These are phyloP conservation scores for Rosa lucieae DNA, from an alignment of 306 rosid species.

Conservation along the genomic window DNA sequence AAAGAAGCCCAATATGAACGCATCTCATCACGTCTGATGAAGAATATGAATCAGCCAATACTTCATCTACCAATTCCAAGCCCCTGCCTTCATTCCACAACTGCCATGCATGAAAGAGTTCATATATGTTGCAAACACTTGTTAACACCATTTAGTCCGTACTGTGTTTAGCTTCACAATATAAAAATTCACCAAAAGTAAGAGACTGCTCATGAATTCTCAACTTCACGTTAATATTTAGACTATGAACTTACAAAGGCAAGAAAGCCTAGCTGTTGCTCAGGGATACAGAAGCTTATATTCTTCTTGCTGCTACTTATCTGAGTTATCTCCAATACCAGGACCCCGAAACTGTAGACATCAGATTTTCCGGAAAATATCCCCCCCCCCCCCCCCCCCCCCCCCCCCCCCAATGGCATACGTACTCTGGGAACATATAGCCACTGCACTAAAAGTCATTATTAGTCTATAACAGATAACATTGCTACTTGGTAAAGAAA, in stretches of 20 bases:
- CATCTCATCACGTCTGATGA: conserved; percentile 14
- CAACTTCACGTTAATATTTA: too few relatives aligned
- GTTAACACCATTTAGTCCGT: too few relatives aligned
- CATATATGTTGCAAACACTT: too few relatives aligned
- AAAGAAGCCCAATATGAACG: conserved; percentile 22
- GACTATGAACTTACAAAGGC: conserved; percentile 28
- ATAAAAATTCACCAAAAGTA: too few relatives aligned
- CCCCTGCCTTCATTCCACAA: conserved; percentile 26
- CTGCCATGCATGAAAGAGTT: conserved; percentile 14
- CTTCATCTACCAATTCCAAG: not conserved
- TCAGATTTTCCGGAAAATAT: conserved; percentile 30
- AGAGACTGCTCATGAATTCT: not conserved
- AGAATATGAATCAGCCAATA: not conserved
- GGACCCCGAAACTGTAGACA: conserved; percentile 35
- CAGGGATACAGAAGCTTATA: not conserved
- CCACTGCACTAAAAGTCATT: conserved; percentile 20
- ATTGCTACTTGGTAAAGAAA: not conserved
- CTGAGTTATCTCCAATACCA: conserved; percentile 31
- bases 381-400: not conserved
- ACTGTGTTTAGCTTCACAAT: too few relatives aligned
- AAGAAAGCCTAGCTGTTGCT: conserved; percentile 15
- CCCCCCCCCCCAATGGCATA: not conserved
- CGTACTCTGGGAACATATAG: conserved; percentile 39
- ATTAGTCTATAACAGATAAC: not conserved
- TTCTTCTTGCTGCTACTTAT: conserved; percentile 31